phyloP scores from a whole-genome alignment of 441 rosid genomes.

The Corymbia calophylla region DNA sequence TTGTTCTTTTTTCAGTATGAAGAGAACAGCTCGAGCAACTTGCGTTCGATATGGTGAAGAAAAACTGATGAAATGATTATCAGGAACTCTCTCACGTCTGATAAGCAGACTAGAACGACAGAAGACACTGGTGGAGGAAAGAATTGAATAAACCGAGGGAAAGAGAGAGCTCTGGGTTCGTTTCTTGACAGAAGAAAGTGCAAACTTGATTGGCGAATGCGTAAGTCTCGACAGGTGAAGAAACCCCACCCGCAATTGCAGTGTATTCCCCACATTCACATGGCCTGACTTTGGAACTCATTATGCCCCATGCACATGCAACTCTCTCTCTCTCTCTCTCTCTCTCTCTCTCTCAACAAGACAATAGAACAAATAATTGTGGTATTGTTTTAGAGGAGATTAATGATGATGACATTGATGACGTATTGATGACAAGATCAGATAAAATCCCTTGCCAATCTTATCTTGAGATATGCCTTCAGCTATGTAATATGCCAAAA shows the following conservation, averaged over 20 bases:
- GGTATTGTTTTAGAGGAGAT: neutral
- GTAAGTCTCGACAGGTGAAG: neutral
- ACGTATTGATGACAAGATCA: neutral
- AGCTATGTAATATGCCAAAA: neutral
- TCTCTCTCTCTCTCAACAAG: neutral
- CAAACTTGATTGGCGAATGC: neutral
- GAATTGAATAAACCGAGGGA: neutral
- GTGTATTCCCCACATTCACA: neutral
- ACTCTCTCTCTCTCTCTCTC: neutral
- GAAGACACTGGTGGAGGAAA: neutral
- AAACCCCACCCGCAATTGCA: neutral
- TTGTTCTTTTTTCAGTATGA: neutral
- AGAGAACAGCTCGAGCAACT: neutral
- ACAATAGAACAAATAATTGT: neutral
- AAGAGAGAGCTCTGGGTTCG: neutral
- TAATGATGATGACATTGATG: neutral
- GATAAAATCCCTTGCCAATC: neutral
- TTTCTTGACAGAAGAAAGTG: neutral
- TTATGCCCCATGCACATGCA: neutral
- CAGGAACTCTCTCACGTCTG: neutral
- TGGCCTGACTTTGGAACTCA: neutral
- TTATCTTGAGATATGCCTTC: neutral
- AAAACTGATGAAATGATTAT: neutral
- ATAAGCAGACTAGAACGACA: neutral
- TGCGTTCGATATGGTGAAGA: neutral